These are phyloP conservation scores for Alisma plantagoaquatica DNA, from an alignment of 106 monocot genomes.

Conservation along the genomic window DNA sequence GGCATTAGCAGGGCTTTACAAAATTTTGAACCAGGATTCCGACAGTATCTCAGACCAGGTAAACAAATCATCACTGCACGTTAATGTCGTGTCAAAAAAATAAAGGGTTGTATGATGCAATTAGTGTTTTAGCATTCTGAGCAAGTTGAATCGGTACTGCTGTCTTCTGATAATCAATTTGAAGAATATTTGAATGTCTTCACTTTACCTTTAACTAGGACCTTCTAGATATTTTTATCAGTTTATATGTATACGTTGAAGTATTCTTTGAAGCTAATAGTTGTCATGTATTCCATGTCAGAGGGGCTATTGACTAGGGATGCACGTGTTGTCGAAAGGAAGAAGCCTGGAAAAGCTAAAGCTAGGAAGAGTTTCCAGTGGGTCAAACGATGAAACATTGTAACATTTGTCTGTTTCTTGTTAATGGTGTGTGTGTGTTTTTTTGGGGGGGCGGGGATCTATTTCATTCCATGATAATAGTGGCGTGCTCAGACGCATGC, in stretches of 20 bases:
- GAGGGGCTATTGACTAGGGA: conserved; percentile 89
- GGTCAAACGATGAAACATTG: conserved; percentile 98
- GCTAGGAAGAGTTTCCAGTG: conserved; percentile 98
- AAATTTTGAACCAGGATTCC: conserved; percentile 81
- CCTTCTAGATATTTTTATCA: neutral
- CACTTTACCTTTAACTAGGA: neutral
- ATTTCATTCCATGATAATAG: no score
- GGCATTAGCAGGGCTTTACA: conserved; percentile 96
- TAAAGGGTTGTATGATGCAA: no score
- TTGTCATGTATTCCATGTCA: conserved; percentile 10
- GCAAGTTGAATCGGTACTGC: neutral
- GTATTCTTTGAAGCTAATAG: neutral
- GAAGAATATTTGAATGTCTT: neutral
- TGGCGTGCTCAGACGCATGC: no score
- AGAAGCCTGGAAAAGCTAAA: conserved; percentile 95
- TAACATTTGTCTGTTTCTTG: no score
- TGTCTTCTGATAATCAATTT: neutral
- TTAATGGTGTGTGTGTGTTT: no score
- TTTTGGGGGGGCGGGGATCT: no score
- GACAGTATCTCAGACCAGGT: conserved; percentile 85
- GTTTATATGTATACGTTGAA: neutral
- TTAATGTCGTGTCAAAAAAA: no score
- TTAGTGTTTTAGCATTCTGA: neutral
- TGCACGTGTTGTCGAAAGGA: conserved; percentile 82
- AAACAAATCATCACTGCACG: conserved; percentile 4